phyloP scores from a whole-genome alignment of 495 filamentous ascomycete genomes.

The Tuber calosporum region DNA sequence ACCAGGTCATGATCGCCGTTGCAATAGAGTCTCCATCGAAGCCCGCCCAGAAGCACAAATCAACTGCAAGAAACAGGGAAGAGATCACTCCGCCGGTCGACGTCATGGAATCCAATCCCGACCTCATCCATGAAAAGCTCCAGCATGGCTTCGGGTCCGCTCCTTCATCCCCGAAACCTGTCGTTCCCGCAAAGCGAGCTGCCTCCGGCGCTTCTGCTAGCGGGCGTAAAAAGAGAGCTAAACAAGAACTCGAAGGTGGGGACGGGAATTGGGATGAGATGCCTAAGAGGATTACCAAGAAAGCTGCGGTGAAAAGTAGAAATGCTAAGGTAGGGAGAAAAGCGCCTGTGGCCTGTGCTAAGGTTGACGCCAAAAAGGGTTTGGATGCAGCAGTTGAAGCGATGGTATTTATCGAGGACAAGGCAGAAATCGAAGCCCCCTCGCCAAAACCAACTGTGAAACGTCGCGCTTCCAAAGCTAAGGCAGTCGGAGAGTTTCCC shows the following conservation, averaged over 20 bases:
- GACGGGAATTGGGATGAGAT: neutral
- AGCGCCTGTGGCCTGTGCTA: constrained; percentile 2
- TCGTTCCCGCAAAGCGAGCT: neutral
- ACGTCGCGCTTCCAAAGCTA: neutral
- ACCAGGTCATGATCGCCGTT: constrained; percentile 1
- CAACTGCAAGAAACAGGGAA: neutral
- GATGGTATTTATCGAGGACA: constrained; percentile 2
- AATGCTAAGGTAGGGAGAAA: constrained; percentile 10
- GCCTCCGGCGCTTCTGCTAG: neutral
- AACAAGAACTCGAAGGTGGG: neutral
- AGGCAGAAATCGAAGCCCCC: neutral
- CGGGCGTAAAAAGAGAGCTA: neutral
- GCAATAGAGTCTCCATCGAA: neutral
- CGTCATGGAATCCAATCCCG: neutral
- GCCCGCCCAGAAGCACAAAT: neutral
- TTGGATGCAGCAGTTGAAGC: neutral
- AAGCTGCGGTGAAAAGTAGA: constrained; percentile 4
- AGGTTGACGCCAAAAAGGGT: neutral
- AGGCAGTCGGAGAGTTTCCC: neutral
- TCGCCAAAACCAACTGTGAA: neutral
- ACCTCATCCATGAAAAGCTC: neutral
- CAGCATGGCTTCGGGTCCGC: neutral
- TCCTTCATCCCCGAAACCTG: neutral
- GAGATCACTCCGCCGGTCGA: neutral
- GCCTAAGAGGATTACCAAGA: neutral